A percentile compares a stretch with the other conserved stretches of the same genome.
phyloP scores from a whole-genome alignment of 2,329 filamentous ascomycete species.

The Colletotrichum sp. region DNA sequence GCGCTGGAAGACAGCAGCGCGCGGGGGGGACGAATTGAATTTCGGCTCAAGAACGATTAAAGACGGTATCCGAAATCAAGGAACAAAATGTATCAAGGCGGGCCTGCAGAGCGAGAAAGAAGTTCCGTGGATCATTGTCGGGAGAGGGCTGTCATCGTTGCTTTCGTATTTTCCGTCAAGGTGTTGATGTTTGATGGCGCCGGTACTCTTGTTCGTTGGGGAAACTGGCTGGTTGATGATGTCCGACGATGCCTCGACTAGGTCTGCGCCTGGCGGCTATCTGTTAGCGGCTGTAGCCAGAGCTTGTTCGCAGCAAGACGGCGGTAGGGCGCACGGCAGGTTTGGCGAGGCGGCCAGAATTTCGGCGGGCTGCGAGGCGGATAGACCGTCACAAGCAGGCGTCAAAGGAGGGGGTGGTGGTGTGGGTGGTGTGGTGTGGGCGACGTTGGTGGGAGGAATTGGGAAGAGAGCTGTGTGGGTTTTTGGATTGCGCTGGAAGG shows the following conservation, averaged over 20 bases:
- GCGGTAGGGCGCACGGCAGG: slow-evolving; percentile 1
- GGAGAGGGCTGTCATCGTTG: slow-evolving; percentile 43
- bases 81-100: slow-evolving; percentile 59
- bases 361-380: slow-evolving; percentile 7
- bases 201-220: not conserved
- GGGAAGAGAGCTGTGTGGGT: slow-evolving; percentile 18
- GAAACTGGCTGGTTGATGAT: not conserved
- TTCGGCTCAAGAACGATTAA: slow-evolving; percentile 24
- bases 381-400: slow-evolving; percentile 1
- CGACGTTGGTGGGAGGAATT: slow-evolving; percentile 13
- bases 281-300: slow-evolving; percentile 7
- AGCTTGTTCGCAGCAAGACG: not conserved
- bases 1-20: slow-evolving; percentile 18
- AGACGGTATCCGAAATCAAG: slow-evolving; percentile 49
- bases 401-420: slow-evolving; percentile 2
- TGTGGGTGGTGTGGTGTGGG: slow-evolving; percentile 11
- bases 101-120: slow-evolving; percentile 52
- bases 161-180: slow-evolving; percentile 16
- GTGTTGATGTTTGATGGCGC: slow-evolving; percentile 5
- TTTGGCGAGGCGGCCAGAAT: slow-evolving; percentile 1
- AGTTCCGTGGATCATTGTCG: slow-evolving; percentile 62
- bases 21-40: slow-evolving; percentile 17
- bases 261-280: slow-evolving; percentile 9
- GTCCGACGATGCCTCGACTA: not conserved
- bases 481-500: slow-evolving; percentile 18